Base-by-base conservation (phyloP, 129 eudicot genomes). In the Gnaphalium uliginosum region DNA sequence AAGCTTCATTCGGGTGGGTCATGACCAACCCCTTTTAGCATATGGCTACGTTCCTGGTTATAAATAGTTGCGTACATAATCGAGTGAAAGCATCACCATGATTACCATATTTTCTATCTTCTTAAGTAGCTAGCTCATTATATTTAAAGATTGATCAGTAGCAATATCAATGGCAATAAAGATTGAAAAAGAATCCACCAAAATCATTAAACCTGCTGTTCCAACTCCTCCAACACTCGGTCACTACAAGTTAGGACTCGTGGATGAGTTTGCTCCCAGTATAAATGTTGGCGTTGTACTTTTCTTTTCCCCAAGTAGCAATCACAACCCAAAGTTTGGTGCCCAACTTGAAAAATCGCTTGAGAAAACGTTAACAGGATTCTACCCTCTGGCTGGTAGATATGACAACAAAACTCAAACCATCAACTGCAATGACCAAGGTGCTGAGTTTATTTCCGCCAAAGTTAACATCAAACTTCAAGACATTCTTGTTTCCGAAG, bases 371-470 rank as follows among this genome's bases (percentile, higher is more conserved):
- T 26, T 80, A 24, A 61, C 71, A 10, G 25, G 29, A 46, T 80
- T 74, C 26, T 82, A 82, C 68, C 86, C 82, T 19, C 59, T 77
- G 11, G 82, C 76, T 2, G 86, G 86, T 9, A 58, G 79, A 27
- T 77, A 73, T 2, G 57, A 41, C 0, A n/a, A 37, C 3, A 35
- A 46, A 46, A 48, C 4, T 17, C 75, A 29, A 10, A 7, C 41
- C 24, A 29, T 82, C 15, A 76, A 73, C 33, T 82, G 83, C 24
- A 78, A 51, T 30, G 82, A 82, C 24, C 30, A 61, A 53, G 86
- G 86, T 6, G 81, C 39, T 25, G 76, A 73, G n/a, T 74, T 72
- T 27, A 14, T 74, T 4, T 13, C 27, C 13, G 77, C 77, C 26
- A 67, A 50, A 24, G 29, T 66, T 48, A 50, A 15, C 9, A 17